Evolutionary conservation across 495 filamentous ascomycete species (phyloP), one percentile per base, ranked within the genome.

Genomic region (Cryomyces minteri): DNA sequence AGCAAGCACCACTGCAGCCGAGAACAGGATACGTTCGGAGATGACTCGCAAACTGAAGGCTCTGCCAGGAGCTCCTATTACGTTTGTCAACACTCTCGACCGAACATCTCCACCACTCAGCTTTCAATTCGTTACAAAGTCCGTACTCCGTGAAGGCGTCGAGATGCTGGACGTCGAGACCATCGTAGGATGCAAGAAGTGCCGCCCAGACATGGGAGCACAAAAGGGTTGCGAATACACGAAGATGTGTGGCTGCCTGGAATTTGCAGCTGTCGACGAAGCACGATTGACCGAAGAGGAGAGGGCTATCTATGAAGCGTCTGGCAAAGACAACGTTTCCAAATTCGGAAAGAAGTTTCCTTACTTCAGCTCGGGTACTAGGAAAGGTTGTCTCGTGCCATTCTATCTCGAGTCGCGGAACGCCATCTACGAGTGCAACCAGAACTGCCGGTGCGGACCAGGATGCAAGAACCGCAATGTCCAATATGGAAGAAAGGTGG

Each of bases 391-490:
- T 25, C 44, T 62, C 1, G 51, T 65, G 31, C 45, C 43, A 4
- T 63, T 65, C 52, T 65, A 77, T 33, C 67, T 77, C 4, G 48
- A 69, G 18, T 68, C 65, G 33, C 64, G 70, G 4, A 51, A 70
- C n/a, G 68, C 74, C 9, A 88, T 95, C 39, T 84, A 80, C 54
- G 90, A 98, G 58, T 98, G 90, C 58, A 84, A 84, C 54, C 54
- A 61, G 0, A 68, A 63, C 12, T 98, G 88, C 57, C 63, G 58
- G 14, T 94, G 90, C 52, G 64, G 66, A 0, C 51, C 52, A 0
- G 45, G 65, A 32, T 98, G 90, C 51, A 81, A 79, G 32, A 94
- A 88, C 51, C 66, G 82, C 4, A 78, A 90, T 1, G 84, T 94
- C 0, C 80, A 88, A 52, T 67, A 73, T 31, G 90, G 90, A 0